These are phyloP conservation scores for Tylopilus subfusipes DNA, from an alignment of 768 basidiomycete genomes.

Conservation along the genomic window DNA sequence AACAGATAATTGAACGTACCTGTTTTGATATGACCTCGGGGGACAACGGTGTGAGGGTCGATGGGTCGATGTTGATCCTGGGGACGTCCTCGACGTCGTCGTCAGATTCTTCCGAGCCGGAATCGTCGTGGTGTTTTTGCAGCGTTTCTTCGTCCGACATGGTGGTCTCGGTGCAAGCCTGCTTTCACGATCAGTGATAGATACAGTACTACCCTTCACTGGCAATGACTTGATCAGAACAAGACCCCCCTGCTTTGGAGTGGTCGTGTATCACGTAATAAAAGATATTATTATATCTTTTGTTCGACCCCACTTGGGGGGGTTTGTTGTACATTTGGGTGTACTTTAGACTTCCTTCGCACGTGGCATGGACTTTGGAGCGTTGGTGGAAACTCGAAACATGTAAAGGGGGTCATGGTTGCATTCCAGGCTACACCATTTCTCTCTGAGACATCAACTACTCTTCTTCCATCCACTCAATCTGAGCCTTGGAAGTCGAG, in stretches of 20 bases:
- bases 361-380: too few species aligned
- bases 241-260: slow-evolving; percentile 4
- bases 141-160: slow-evolving; percentile 72
- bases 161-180: slow-evolving; percentile 7
- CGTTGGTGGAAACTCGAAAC: not conserved
- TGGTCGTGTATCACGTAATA: slow-evolving; percentile 16
- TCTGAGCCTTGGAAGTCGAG: too few species aligned
- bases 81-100: slow-evolving; percentile 52
- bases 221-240: slow-evolving; percentile 12
- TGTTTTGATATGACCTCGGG: slow-evolving; percentile 91
- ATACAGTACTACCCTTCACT: not conserved
- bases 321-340: not conserved
- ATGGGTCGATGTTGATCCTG: slow-evolving; percentile 71
- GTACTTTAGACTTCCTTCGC: not conserved
- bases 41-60: slow-evolving; percentile 82
- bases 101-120: slow-evolving; percentile 69
- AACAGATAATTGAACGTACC: slow-evolving; percentile 41
- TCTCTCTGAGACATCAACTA: not conserved
- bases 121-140: slow-evolving; percentile 61
- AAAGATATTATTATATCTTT: slow-evolving; percentile 13
- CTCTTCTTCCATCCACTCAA: not conserved
- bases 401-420: not conserved
- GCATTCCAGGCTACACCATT: not conserved
- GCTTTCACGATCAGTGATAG: slow-evolving; percentile 13
- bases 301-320: not conserved